These are phyloP conservation scores for Penicillium longicatenatum DNA, from an alignment of 495 filamentous ascomycete genomes.

Conservation along the genomic window DNA sequence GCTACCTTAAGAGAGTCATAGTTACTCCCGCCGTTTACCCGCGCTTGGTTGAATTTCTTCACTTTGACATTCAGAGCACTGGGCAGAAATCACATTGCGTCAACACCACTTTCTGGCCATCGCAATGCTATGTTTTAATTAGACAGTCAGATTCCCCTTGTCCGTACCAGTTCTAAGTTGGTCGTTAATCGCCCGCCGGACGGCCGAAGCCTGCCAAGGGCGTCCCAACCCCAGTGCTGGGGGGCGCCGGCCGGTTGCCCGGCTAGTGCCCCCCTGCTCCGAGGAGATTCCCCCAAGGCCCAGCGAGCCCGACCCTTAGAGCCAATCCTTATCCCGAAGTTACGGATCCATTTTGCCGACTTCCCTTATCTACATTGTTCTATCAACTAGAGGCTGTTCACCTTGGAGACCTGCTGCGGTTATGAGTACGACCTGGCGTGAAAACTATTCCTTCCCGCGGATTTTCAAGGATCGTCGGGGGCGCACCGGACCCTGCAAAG, in stretches of 20 bases:
- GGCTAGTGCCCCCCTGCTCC: slow-evolving; percentile 54
- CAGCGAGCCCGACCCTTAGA: slow-evolving; percentile 58
- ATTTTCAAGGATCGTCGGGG: slow-evolving; percentile 71
- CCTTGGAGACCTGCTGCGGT: slow-evolving; percentile 73
- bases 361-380: slow-evolving; percentile 70
- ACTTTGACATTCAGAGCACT: slow-evolving; percentile 72
- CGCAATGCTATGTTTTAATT: slow-evolving; percentile 66
- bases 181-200: slow-evolving; percentile 64
- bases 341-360: slow-evolving; percentile 73
- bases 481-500: slow-evolving; percentile 66
- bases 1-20: slow-evolving; percentile 74
- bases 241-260: slow-evolving; percentile 52
- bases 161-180: slow-evolving; percentile 71
- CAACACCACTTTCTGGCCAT: slow-evolving; percentile 77
- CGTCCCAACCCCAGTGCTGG: slow-evolving; percentile 56
- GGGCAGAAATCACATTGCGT: slow-evolving; percentile 81
- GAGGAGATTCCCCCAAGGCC: slow-evolving; percentile 17
- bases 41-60: slow-evolving; percentile 60
- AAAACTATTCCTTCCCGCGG: slow-evolving; percentile 67
- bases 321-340: slow-evolving; percentile 73
- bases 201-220: slow-evolving; percentile 62
- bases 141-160: slow-evolving; percentile 78
- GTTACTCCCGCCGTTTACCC: slow-evolving; percentile 61
- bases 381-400: slow-evolving; percentile 75
- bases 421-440: slow-evolving; percentile 67